Evolutionary conservation across 306 rosid species (phyloP).

Genomic region (Pterocarpus santalinus): DNA sequence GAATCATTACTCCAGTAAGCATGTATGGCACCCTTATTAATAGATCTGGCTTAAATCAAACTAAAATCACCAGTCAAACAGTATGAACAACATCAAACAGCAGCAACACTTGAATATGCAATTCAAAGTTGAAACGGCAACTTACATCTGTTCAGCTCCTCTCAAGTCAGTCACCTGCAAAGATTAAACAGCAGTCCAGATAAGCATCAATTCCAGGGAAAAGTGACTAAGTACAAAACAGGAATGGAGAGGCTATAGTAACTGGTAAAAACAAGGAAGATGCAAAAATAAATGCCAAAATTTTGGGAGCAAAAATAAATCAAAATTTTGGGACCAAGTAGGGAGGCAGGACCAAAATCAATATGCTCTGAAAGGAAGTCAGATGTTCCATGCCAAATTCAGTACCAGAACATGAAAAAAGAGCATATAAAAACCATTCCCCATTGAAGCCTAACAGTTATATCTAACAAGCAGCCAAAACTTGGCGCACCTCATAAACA

Average conservation of each 20-base stretch:
- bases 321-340: constrained; percentile 22
- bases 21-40: constrained; percentile 21
- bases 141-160: constrained; percentile 71
- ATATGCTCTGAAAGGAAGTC: neutral
- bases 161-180: constrained; percentile 66
- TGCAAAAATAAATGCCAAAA: constrained; percentile 11
- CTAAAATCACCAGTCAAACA: constrained; percentile 24
- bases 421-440: neutral
- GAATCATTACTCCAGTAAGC: neutral
- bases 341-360: neutral
- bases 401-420: constrained; percentile 25
- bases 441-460: constrained; percentile 12
- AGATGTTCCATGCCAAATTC: constrained; percentile 26
- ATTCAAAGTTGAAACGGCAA: constrained; percentile 40
- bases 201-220: constrained; percentile 43
- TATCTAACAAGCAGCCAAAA: constrained; percentile 18
- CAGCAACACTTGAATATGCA: constrained; percentile 23
- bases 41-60: constrained; percentile 17
- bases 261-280: neutral
- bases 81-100: constrained; percentile 12
- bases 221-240: constrained; percentile 12
- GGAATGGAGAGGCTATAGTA: constrained; percentile 22
- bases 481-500: neutral
- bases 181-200: constrained; percentile 44
- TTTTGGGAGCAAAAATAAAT: constrained; percentile 22